These are phyloP conservation scores for Saturnispora silvae DNA, from an alignment of 805 yeast species.

Conservation along the genomic window DNA sequence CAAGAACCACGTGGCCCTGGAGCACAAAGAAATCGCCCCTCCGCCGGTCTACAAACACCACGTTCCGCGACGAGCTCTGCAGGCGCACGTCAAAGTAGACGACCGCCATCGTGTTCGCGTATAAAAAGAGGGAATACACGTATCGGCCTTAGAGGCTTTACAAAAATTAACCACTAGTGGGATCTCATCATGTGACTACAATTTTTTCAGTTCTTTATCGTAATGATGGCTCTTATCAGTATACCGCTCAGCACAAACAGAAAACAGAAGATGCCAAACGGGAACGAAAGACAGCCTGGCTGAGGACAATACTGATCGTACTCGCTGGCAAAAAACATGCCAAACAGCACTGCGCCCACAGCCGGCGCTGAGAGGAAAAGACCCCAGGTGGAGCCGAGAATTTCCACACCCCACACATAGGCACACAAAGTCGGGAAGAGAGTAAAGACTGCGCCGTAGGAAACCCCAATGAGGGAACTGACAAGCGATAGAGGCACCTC, in stretches of 20 bases:
- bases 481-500: constrained; percentile 11
- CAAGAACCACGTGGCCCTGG: constrained; percentile 37
- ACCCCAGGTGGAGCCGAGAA: constrained; percentile 88
- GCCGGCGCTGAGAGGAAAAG: constrained; percentile 85
- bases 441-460: constrained; percentile 79
- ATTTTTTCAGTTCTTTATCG: background rate
- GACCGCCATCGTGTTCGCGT: background rate
- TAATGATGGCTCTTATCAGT: background rate
- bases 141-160: no score
- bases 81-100: constrained; percentile 20
- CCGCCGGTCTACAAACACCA: constrained; percentile 30
- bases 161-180: no score
- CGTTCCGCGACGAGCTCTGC: constrained; percentile 32
- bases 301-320: constrained; percentile 35
- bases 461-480: constrained; percentile 50
- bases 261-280: constrained; percentile 7
- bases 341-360: constrained; percentile 58
- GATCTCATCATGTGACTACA: no score
- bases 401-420: constrained; percentile 74
- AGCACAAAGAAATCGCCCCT: constrained; percentile 35
- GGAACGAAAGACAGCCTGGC: constrained; percentile 5
- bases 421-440: constrained; percentile 73
- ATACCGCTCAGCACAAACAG: constrained; percentile 9
- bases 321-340: constrained; percentile 55
- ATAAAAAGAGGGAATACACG: background rate